phyloP scores from a whole-genome alignment of 1,284 basidiomycete species.

The Sanghuangporus weigelae region DNA sequence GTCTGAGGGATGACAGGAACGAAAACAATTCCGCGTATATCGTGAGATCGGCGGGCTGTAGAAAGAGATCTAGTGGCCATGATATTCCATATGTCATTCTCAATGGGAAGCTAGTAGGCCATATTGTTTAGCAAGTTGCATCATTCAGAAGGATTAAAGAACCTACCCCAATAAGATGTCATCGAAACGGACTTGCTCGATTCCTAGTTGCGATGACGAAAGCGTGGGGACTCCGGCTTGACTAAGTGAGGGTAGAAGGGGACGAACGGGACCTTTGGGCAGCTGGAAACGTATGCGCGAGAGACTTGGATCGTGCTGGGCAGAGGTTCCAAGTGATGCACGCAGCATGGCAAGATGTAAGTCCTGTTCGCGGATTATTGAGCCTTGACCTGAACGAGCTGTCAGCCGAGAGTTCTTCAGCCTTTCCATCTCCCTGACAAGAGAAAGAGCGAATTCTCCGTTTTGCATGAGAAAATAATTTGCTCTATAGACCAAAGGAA shows the following conservation, averaged over 20 bases:
- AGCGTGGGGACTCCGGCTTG: constrained; percentile 28
- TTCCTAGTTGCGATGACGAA: constrained; percentile 28
- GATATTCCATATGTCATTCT: constrained; percentile 62
- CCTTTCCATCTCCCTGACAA: constrained; percentile 78
- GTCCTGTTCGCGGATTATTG: constrained; percentile 83
- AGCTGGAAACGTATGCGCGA: constrained; percentile 67
- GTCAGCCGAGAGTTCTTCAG: constrained; percentile 73
- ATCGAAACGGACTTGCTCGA: constrained; percentile 53
- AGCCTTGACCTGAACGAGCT: constrained; percentile 53
- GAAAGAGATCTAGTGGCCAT: constrained; percentile 89
- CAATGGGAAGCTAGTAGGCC: constrained; percentile 44
- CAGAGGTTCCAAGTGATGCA: constrained; percentile 79
- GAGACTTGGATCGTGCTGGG: constrained; percentile 74
- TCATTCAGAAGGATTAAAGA: neutral
- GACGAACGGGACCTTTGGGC: constrained; percentile 73
- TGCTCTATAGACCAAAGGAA: constrained; percentile 39
- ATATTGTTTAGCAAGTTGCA: neutral
- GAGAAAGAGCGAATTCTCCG: constrained; percentile 77
- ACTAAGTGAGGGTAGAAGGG: constrained; percentile 65
- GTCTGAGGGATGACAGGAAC: constrained; percentile 78
- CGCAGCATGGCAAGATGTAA: constrained; percentile 76
- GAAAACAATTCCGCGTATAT: constrained; percentile 77
- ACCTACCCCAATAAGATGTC: constrained; percentile 63
- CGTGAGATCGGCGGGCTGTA: constrained; percentile 68
- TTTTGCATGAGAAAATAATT: constrained; percentile 86